Conservation (phyloP, 2,329 filamentous ascomycete genomes). For the Parascedosporium putredinis region DNA sequence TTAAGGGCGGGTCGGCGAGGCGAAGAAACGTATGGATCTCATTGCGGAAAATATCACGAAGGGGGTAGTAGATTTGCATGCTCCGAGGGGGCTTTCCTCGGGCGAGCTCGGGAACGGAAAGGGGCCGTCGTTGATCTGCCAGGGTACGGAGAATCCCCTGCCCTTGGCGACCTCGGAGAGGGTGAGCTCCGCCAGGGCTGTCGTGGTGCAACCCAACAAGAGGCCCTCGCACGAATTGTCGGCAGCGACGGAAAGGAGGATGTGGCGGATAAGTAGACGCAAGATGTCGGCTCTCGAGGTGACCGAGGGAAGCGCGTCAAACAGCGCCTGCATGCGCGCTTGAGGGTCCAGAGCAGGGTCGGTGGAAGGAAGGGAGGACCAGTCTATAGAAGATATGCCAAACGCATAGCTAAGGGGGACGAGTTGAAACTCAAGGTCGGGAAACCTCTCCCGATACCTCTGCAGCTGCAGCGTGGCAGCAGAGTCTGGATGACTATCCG, state of each 20-base stretch:
- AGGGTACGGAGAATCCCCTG: constrained; percentile 72
- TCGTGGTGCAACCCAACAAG: constrained; percentile 79
- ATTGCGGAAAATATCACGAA: constrained; percentile 74
- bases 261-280: constrained; percentile 57
- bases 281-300: constrained; percentile 68
- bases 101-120: constrained; percentile 17
- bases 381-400: constrained; percentile 39
- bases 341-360: constrained; percentile 18
- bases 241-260: constrained; percentile 58
- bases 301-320: constrained; percentile 56
- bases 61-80: constrained; percentile 56
- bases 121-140: constrained; percentile 67
- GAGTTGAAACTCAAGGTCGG: constrained; percentile 52
- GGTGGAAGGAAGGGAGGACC: constrained; percentile 32
- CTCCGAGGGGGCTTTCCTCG: constrained; percentile 11
- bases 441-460: constrained; percentile 49
- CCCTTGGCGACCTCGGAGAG: constrained; percentile 86
- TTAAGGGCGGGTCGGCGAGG: constrained; percentile 40
- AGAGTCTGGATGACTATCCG: constrained; percentile 5
- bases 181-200: constrained; percentile 73
- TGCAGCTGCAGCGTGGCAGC: constrained; percentile 35
- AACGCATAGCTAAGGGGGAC: constrained; percentile 56
- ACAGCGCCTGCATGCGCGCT: constrained; percentile 39
- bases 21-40: constrained; percentile 62
- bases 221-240: constrained; percentile 55